These are phyloP conservation scores for Sordariomycetes sp. DNA, from an alignment of 2,329 filamentous ascomycete genomes.

Conservation along the genomic window DNA sequence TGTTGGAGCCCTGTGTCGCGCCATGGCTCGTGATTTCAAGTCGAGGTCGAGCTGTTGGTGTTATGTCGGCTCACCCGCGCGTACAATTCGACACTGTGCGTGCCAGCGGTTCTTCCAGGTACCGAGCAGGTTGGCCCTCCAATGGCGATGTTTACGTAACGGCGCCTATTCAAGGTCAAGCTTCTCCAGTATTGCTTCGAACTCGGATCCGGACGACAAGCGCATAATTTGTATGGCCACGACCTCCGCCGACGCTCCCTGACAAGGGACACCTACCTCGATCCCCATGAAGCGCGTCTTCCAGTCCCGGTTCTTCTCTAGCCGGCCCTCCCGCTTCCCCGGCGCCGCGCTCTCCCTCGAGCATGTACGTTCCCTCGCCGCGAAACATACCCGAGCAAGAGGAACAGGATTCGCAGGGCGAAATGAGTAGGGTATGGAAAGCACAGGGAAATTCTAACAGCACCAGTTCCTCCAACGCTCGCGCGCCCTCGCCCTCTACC, in stretches of 20 bases:
- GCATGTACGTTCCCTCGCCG: constrained; percentile 33
- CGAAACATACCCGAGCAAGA: not conserved
- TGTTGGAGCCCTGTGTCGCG: constrained; percentile 5
- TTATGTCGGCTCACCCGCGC: not conserved
- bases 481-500: constrained; percentile 42
- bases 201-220: not conserved
- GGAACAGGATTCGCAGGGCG: not conserved
- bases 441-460: not conserved
- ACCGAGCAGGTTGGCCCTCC: not conserved
- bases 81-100: not conserved
- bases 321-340: constrained; percentile 19
- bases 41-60: not conserved
- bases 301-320: constrained; percentile 12
- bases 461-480: constrained; percentile 47
- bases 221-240: not conserved
- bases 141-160: not conserved
- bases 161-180: not conserved
- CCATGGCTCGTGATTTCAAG: not conserved
- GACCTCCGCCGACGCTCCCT: not conserved
- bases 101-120: not conserved
- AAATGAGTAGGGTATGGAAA: not conserved
- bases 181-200: not conserved
- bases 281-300: not conserved
- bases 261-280: not conserved
- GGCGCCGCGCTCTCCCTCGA: constrained; percentile 40